Conservation (phyloP, 2,329 filamentous ascomycete species). For the Alternaria angustiovoidea region DNA sequence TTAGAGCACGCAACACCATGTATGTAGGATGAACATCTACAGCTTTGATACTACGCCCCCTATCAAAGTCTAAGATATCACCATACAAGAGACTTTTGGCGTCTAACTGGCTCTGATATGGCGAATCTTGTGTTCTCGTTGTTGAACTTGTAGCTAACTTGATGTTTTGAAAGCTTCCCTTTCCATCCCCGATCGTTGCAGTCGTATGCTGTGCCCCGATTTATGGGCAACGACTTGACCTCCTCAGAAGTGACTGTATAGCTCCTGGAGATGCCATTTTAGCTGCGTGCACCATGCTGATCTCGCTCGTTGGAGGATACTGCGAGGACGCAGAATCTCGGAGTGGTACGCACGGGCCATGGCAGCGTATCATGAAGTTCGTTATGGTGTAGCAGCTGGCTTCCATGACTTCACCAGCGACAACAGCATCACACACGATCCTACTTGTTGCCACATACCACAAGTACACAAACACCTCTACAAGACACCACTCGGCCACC, state of each 20-base stretch:
- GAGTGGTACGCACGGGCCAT: slow-evolving; percentile 17
- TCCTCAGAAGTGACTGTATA: not conserved
- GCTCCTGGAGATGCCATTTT: not conserved
- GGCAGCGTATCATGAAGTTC: slow-evolving; percentile 8
- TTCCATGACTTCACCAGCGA: not conserved
- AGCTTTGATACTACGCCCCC: slow-evolving; percentile 8
- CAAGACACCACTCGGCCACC: not conserved
- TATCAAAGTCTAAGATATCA: slow-evolving; percentile 13
- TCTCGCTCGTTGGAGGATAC: not conserved
- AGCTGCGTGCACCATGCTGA: not conserved
- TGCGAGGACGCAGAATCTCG: not conserved
- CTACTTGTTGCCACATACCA: not conserved
- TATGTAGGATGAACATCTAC: slow-evolving; percentile 6
- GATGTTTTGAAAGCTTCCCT: not conserved
- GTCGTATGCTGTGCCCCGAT: not conserved
- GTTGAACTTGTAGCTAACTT: not conserved
- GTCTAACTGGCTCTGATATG: not conserved
- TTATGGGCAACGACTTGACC: not conserved
- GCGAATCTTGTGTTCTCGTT: not conserved
- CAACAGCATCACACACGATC: not conserved
- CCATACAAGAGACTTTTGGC: not conserved
- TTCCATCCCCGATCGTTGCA: not conserved
- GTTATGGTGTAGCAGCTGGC: not conserved
- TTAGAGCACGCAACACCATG: not conserved
- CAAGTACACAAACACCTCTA: not conserved